phyloP scores from a whole-genome alignment of 2,329 filamentous ascomycete species.

The Nemania serpens region DNA sequence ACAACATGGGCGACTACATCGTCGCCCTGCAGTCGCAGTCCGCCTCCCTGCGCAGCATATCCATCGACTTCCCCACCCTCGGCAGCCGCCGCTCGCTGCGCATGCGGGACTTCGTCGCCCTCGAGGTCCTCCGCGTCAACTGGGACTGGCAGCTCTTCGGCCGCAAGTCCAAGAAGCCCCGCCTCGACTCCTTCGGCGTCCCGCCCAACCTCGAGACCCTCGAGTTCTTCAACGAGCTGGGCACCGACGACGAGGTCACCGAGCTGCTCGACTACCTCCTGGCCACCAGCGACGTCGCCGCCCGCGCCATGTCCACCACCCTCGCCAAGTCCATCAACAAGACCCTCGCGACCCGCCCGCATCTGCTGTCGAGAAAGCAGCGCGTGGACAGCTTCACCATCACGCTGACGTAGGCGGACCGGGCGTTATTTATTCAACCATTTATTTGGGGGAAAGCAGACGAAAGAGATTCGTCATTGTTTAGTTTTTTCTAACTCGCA shows the following conservation, averaged over 20 bases:
- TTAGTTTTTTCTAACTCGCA: not conserved
- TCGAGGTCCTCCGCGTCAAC: constrained; percentile 49
- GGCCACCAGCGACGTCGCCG: constrained; percentile 45
- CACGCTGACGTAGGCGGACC: constrained; percentile 11
- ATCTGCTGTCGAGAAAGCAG: constrained; percentile 19
- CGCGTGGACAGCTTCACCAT: constrained; percentile 25
- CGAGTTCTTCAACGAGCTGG: constrained; percentile 52
- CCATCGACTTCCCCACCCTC: constrained; percentile 50
- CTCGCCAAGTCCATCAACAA: constrained; percentile 39
- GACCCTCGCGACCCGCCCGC: constrained; percentile 12
- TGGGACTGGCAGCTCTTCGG: constrained; percentile 57
- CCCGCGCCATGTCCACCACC: constrained; percentile 45
- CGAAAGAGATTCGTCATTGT: not conserved
- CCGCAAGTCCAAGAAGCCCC: constrained; percentile 49
- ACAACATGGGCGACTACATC: constrained; percentile 53
- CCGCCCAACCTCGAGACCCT: constrained; percentile 52
- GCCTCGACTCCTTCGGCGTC: constrained; percentile 52
- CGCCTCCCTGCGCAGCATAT: constrained; percentile 51
- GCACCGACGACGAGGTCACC: constrained; percentile 52
- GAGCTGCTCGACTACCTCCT: constrained; percentile 51
- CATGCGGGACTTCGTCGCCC: constrained; percentile 49
- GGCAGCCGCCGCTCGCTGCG: constrained; percentile 47
- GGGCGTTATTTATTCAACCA: not conserved
- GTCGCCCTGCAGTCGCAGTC: constrained; percentile 48
- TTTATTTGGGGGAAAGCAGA: too few relatives aligned